phyloP scores from a whole-genome alignment of 805 yeast genomes.

The Kluyveromyces aestuarii region DNA sequence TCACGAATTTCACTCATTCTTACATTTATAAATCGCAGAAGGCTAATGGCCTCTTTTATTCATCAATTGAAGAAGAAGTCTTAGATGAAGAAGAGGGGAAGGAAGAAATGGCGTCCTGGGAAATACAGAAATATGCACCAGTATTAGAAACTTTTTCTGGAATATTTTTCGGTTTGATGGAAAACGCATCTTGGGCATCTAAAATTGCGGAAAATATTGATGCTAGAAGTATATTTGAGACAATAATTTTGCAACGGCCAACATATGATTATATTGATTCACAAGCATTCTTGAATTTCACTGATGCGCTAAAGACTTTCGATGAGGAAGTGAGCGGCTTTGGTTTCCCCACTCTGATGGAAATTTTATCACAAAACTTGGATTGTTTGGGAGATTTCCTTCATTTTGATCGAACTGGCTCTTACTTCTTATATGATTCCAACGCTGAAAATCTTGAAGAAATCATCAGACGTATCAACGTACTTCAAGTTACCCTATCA shows the following conservation, averaged over 20 bases:
- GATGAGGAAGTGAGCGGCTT: constrained; percentile 47
- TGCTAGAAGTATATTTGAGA: constrained; percentile 38
- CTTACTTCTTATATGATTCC: constrained; percentile 10
- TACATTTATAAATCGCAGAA: constrained; percentile 34
- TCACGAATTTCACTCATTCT: constrained; percentile 31
- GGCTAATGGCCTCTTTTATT: constrained; percentile 33
- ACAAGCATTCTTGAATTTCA: constrained; percentile 41
- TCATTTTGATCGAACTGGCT: constrained; percentile 8
- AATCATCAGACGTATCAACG: constrained; percentile 21
- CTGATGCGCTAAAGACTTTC: constrained; percentile 46
- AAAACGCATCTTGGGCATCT: constrained; percentile 38
- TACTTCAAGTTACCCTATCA: constrained; percentile 37
- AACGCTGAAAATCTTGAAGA: constrained; percentile 8
- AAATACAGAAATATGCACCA: constrained; percentile 35
- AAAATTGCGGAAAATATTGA: constrained; percentile 30
- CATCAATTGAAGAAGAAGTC: constrained; percentile 33
- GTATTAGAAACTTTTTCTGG: constrained; percentile 42
- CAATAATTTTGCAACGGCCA: constrained; percentile 41
- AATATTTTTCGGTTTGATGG: constrained; percentile 43
- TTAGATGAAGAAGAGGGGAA: constrained; percentile 34
- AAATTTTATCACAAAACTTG: constrained; percentile 27
- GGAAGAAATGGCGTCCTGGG: constrained; percentile 43
- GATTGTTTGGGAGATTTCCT: constrained; percentile 22
- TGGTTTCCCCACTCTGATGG: constrained; percentile 31
- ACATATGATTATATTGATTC: constrained; percentile 57